Percentiles rank a stretch among this genome's conserved stretches.
Conservation (phyloP, 768 basidiomycete species). For the Mycena vulgaris region DNA sequence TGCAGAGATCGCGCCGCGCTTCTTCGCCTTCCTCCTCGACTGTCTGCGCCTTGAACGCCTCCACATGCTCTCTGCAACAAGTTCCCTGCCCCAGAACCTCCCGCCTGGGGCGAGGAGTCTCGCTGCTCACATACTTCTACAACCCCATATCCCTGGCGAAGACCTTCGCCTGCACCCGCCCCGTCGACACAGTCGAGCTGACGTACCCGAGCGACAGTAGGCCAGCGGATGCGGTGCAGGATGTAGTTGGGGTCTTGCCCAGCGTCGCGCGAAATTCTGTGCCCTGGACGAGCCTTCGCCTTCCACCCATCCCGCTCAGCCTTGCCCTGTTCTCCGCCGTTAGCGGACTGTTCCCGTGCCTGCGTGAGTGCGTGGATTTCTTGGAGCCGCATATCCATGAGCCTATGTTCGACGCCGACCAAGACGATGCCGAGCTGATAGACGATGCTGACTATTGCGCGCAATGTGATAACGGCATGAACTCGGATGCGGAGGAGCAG, state of each 20-base stretch:
- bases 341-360: neutral
- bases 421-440: too few relatives aligned
- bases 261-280: neutral
- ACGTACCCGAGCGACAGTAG: neutral
- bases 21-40: slow-evolving; percentile 4
- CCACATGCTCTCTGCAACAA: neutral
- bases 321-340: neutral
- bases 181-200: neutral
- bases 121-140: neutral
- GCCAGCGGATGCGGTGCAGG: neutral
- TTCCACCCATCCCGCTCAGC: neutral
- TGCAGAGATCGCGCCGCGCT: neutral
- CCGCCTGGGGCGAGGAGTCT: neutral
- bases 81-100: neutral
- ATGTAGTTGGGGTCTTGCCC: neutral
- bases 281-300: neutral
- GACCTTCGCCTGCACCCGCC: neutral
- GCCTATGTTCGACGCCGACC: too few relatives aligned
- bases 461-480: too few relatives aligned
- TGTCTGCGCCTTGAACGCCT: slow-evolving; percentile 1
- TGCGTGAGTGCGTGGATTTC: neutral
- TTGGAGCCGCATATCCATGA: too few relatives aligned
- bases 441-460: too few relatives aligned
- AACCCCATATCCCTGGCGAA: neutral
- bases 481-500: too few relatives aligned